Percentiles rank a stretch among this genome's conserved stretches.
Evolutionary conservation across 2,329 filamentous ascomycete genomes (phyloP).

Genomic region (Penicillium aurantiogriseum): DNA sequence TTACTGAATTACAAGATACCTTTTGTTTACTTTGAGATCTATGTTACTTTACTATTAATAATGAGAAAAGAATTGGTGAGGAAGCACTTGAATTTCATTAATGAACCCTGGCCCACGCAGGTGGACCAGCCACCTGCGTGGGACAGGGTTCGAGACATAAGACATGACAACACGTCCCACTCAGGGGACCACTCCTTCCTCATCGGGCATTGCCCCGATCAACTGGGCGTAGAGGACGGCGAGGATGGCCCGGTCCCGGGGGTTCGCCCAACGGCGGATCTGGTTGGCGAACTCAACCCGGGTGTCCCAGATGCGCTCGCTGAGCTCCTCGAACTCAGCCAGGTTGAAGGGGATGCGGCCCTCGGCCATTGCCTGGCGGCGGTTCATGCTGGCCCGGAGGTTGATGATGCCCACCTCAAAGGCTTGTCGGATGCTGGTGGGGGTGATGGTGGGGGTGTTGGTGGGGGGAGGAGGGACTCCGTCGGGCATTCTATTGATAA

Average conservation of each 20-base stretch:
- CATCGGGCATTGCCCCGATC: background rate
- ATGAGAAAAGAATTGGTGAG: background rate
- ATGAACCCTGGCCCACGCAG: background rate
- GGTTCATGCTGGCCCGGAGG: background rate
- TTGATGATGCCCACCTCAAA: background rate
- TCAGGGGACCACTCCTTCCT: background rate
- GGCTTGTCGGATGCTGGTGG: background rate
- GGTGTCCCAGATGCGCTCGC: background rate
- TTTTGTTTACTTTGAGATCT: background rate
- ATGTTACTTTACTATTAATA: background rate
- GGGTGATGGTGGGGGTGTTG: background rate
- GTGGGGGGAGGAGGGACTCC: background rate
- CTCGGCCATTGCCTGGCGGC: background rate
- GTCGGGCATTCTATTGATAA: background rate
- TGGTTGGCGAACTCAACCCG: background rate
- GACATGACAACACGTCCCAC: background rate
- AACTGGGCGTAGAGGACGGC: accelerated
- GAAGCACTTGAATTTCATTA: background rate
- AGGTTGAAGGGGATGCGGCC: background rate
- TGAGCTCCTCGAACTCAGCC: background rate
- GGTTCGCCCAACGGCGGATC: background rate
- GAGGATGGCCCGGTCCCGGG: background rate
- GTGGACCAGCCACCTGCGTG: background rate
- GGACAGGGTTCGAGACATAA: background rate
- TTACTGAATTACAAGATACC: background rate